These are phyloP conservation scores for Leccinum variicolor DNA, from an alignment of 768 basidiomycete genomes.

Conservation along the genomic window DNA sequence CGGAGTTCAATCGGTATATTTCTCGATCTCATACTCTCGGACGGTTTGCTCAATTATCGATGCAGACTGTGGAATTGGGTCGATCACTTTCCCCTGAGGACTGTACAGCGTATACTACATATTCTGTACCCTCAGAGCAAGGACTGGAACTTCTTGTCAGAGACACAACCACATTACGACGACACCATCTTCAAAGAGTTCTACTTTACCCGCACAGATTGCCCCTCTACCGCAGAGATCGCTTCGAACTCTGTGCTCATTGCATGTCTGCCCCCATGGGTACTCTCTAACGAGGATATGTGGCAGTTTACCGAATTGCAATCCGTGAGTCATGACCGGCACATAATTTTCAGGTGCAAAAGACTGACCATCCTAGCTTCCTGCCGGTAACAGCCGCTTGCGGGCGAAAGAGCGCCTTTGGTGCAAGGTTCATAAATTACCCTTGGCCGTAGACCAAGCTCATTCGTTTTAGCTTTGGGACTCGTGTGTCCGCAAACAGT, in stretches of 20 bases:
- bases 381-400: constrained; percentile 37
- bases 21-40: neutral
- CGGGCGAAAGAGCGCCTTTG: constrained; percentile 53
- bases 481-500: constrained; percentile 43
- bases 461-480: constrained; percentile 43
- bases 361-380: constrained; percentile 20
- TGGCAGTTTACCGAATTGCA: constrained; percentile 46
- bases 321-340: constrained; percentile 19
- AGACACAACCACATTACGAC: constrained; percentile 34
- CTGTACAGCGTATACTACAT: constrained; percentile 39
- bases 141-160: constrained; percentile 42
- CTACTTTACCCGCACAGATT: constrained; percentile 36
- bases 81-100: constrained; percentile 32
- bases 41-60: neutral
- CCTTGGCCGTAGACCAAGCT: constrained; percentile 3
- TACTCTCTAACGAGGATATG: constrained; percentile 52
- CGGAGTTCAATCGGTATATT: constrained; percentile 30
- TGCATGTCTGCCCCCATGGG: constrained; percentile 61
- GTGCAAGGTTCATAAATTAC: constrained; percentile 46
- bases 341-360: neutral
- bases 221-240: constrained; percentile 23
- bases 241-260: constrained; percentile 41
- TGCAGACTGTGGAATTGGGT: constrained; percentile 31
- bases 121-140: constrained; percentile 40
- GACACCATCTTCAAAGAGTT: constrained; percentile 43